These are phyloP conservation scores for Parietichytrium sp. DNA, from an alignment of 108 stramenopile genomes.

Conservation along the genomic window DNA sequence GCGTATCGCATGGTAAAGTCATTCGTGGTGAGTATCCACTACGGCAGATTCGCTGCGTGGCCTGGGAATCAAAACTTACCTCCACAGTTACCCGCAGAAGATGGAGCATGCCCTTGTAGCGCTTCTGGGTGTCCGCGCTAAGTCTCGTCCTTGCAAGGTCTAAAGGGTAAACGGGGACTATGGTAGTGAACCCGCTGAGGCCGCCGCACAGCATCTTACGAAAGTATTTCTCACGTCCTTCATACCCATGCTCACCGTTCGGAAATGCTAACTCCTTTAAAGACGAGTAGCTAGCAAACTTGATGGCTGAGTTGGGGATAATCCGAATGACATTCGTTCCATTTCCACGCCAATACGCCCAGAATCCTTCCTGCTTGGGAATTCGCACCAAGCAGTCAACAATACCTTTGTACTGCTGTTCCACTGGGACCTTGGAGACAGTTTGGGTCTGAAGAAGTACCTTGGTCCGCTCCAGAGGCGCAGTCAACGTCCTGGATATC, in stretches of 20 bases:
- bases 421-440: background rate
- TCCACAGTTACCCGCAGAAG: background rate
- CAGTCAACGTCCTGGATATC: background rate
- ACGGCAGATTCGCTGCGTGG: too few relatives aligned
- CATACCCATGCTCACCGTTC: background rate
- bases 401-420: background rate
- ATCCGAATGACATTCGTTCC: background rate
- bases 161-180: background rate
- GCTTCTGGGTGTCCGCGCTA: background rate
- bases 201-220: background rate
- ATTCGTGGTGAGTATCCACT: too few relatives aligned
- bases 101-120: background rate
- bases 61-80: too few relatives aligned
- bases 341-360: background rate
- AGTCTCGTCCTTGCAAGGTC: background rate
- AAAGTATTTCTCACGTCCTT: background rate
- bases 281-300: background rate
- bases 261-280: background rate
- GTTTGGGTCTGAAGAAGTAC: background rate
- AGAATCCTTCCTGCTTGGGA: background rate
- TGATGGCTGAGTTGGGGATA: background rate
- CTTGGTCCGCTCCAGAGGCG: background rate
- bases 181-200: background rate
- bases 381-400: background rate
- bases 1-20: too few relatives aligned